Conservation (phyloP, 345 rosid genomes). For the Melaleuca alternifolia region DNA sequence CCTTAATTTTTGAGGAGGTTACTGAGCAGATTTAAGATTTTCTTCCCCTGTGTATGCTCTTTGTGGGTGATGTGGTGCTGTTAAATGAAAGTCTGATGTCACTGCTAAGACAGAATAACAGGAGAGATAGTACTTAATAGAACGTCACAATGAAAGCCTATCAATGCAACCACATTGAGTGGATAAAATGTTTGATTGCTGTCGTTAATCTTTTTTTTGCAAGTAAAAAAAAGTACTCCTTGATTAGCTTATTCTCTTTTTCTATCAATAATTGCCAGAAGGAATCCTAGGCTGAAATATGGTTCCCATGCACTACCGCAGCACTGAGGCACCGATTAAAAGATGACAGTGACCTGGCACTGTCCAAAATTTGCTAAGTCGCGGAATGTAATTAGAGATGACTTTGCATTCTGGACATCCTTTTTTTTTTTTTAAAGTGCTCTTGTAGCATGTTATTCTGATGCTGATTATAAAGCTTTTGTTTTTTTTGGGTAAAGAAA, state of each 20-base stretch:
- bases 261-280: background rate
- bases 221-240: background rate
- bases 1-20: background rate
- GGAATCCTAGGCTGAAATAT: background rate
- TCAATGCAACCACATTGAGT: background rate
- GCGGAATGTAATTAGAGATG: background rate
- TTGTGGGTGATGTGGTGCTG: background rate
- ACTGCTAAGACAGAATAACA: background rate
- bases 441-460: background rate
- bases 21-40: background rate
- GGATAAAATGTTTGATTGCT: background rate
- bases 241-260: background rate
- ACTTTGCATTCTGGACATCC: background rate
- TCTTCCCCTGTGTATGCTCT: background rate
- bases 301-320: background rate
- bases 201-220: background rate
- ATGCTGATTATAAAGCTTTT: background rate
- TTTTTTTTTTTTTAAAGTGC: background rate
- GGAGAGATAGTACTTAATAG: background rate
- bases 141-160: background rate
- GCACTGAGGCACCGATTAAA: background rate
- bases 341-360: background rate
- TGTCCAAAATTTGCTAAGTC: background rate
- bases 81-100: background rate
- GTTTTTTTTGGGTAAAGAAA: no score